Evolutionary conservation across 352 stramenopile genomes (phyloP), one percentile per base, ranked within the genome.

Genomic region (Pythium utonaiense): DNA sequence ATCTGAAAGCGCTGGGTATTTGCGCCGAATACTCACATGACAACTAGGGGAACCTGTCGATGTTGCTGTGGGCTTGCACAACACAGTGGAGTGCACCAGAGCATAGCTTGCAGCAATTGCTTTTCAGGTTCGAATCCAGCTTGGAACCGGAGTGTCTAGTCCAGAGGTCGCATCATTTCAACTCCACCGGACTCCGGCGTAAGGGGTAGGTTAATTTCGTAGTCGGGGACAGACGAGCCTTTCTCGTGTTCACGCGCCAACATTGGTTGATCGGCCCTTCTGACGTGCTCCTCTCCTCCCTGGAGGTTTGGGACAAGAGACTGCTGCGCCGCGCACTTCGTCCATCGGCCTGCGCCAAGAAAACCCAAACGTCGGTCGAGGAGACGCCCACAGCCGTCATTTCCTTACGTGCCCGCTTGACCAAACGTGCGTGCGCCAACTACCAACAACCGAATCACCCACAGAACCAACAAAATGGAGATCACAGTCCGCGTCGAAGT

Each of bases 401-500:
- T 60, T 47, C 17, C n/a, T 6, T 28, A 64, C 45, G 34, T 57
- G 36, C 40, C 14, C 1, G 41, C 41, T 48, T 9, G 4, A 36
- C 19, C 44, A 48, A 28, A 30, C 31, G 33, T 41, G 27, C 14
- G 12, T 7, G 53, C 28, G 51, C 45, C 31, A 47, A 56, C 57
- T 19, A 14, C 49, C 36, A 45, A 24, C n/a, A 36, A 28, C 36
- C 16, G 53, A 27, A 40, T 38, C 12, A 44, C 2, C 52, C 38
- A 21, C 40, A 48, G 21, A 6, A 48, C 40, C 40, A 48, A 48
- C 24, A 30, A 38, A 53, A 90, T 91, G 81, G 81, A 91, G 60
- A 91, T 91, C 51, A 91, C 81, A 1, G 80, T 90, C 28, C 80
- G 80, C 65, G 80, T 90, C 14, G 80, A 90, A 62, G 77, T 93